Conservation (phyloP, 2,329 filamentous ascomycete species). For the Phialemonium atrogriseum region DNA sequence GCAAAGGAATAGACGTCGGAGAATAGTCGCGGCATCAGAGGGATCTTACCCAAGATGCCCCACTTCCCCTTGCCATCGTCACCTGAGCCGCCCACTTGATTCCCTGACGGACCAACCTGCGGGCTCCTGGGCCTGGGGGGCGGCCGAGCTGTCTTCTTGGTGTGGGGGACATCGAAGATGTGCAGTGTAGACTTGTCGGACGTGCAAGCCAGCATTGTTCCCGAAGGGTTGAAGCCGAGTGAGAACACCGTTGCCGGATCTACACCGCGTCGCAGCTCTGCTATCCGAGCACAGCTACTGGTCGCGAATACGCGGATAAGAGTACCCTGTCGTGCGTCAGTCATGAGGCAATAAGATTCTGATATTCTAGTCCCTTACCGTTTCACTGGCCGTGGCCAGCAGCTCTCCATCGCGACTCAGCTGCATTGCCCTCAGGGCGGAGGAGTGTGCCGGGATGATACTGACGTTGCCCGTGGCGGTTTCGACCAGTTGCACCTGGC, state of each 20-base stretch:
- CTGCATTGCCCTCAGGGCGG: constrained; percentile 67
- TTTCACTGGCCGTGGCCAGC: constrained; percentile 84
- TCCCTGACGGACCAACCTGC: constrained; percentile 9
- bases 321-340: constrained; percentile 52
- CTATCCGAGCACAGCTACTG: constrained; percentile 68
- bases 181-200: constrained; percentile 96
- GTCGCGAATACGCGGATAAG: constrained; percentile 81
- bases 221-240: constrained; percentile 77
- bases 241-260: constrained; percentile 85
- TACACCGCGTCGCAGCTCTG: constrained; percentile 79
- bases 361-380: constrained; percentile 28
- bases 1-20: constrained; percentile 85
- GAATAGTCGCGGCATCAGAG: constrained; percentile 77
- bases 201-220: constrained; percentile 75
- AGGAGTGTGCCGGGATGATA: constrained; percentile 86
- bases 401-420: constrained; percentile 74
- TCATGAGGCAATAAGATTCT: not conserved
- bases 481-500: constrained; percentile 85
- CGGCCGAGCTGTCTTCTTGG: constrained; percentile 27
- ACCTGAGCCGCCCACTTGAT: not conserved
- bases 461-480: constrained; percentile 72
- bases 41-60: constrained; percentile 76
- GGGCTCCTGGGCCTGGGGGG: constrained; percentile 9
- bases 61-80: constrained; percentile 63
- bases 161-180: constrained; percentile 75